These are phyloP conservation scores for Rosa multiflora DNA, from an alignment of 306 rosid genomes.

Conservation along the genomic window DNA sequence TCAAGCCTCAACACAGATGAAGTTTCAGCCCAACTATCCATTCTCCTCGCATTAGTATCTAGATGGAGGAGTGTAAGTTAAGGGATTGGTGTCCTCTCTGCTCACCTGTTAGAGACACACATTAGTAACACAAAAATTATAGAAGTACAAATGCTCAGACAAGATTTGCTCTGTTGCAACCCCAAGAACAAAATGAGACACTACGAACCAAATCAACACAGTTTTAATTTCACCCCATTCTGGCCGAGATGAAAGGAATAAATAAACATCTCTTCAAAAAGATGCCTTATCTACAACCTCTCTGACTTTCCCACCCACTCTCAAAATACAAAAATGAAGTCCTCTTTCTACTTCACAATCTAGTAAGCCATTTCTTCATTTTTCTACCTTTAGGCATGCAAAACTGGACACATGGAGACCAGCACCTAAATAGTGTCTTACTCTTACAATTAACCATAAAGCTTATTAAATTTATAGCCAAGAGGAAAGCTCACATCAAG, in stretches of 20 bases:
- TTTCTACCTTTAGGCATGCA: neutral
- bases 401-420: neutral
- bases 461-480: neutral
- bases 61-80: neutral
- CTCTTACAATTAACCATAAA: neutral
- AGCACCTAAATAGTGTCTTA: neutral
- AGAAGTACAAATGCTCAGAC: neutral
- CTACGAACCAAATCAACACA: neutral
- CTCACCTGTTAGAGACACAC: neutral
- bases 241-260: neutral
- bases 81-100: neutral
- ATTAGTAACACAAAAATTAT: neutral
- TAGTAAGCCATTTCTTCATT: neutral
- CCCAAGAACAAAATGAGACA: neutral
- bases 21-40: neutral
- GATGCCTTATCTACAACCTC: neutral
- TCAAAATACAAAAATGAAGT: neutral
- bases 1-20: neutral
- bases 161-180: neutral
- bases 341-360: neutral
- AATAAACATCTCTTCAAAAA: neutral
- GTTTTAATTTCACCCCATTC: neutral
- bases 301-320: neutral
- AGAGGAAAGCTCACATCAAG: neutral
- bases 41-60: neutral